These are phyloP conservation scores for Acanthamoeba lenticulata DNA, from an alignment of 208 protist species.

Conservation along the genomic window DNA sequence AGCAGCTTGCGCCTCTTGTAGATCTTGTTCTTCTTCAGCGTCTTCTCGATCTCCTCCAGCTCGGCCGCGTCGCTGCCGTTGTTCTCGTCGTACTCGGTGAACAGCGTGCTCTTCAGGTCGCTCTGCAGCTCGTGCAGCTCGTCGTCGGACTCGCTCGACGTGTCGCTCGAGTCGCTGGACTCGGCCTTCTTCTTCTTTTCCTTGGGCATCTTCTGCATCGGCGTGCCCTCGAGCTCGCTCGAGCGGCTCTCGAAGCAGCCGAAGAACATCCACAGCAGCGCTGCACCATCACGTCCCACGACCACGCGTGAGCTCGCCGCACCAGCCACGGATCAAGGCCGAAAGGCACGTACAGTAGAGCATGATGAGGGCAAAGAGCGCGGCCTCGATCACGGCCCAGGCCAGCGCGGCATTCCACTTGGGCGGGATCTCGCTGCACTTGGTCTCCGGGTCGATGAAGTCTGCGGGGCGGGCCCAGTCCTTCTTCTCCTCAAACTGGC, in stretches of 20 bases:
- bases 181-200: not conserved
- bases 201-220: conserved; percentile 45
- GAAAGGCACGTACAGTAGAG: not conserved
- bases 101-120: conserved; percentile 4
- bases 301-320: not conserved
- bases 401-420: conserved; percentile 46
- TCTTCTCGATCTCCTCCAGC: conserved; percentile 4
- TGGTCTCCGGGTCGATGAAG: not conserved
- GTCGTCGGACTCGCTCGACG: not conserved
- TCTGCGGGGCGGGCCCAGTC: not conserved
- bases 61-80: not conserved
- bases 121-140: not conserved
- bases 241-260: not conserved
- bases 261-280: conserved; percentile 30
- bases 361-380: not conserved
- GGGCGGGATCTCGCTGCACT: conserved; percentile 34
- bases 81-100: not conserved
- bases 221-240: not conserved
- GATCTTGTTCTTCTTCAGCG: not conserved
- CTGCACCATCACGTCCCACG: not conserved
- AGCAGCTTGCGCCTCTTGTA: not conserved
- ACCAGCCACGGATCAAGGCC: not conserved
- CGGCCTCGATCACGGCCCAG: conserved; percentile 2
- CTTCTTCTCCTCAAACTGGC: conserved; percentile 47
- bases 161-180: conserved; percentile 7